Evolutionary conservation across 192 early-diverging fungal species (phyloP).

Genomic region (Chytriomyces sp.): DNA sequence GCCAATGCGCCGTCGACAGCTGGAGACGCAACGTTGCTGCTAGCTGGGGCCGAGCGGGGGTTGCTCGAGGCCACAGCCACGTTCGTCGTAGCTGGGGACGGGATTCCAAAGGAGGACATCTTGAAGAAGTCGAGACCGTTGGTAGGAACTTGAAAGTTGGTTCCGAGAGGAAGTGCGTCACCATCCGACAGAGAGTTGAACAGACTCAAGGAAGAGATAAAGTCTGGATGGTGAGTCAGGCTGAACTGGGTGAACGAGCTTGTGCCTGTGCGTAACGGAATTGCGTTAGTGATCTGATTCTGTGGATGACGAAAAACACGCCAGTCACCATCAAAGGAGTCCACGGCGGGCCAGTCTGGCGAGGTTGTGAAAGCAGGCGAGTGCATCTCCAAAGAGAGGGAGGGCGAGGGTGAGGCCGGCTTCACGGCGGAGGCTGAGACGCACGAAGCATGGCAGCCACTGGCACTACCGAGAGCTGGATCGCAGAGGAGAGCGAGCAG

Average conservation of each 20-base stretch:
- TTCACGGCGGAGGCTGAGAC: not conserved
- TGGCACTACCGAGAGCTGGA: not conserved
- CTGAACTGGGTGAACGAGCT: not conserved
- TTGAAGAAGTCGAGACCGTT: not conserved
- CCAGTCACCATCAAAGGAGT: not conserved
- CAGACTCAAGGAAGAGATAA: constrained; percentile 6
- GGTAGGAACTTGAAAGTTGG: not conserved
- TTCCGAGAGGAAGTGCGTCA: not conserved
- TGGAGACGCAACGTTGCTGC: not conserved
- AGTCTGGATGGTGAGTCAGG: not conserved
- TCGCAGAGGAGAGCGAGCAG: not conserved
- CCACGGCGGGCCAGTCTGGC: not conserved
- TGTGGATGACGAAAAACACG: not conserved
- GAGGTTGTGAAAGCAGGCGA: not conserved
- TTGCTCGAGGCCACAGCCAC: not conserved
- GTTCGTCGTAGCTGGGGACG: not conserved
- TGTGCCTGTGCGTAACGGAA: not conserved
- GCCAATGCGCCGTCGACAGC: not conserved
- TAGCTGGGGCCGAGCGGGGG: not conserved
- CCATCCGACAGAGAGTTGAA: constrained; percentile 7
- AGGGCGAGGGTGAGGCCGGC: not conserved
- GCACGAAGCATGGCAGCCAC: not conserved
- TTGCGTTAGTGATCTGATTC: not conserved
- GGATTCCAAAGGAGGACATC: not conserved
- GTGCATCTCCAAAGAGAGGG: not conserved